Evolutionary conservation across 495 filamentous ascomycete genomes (phyloP).

Genomic region (Tuber calosporum): DNA sequence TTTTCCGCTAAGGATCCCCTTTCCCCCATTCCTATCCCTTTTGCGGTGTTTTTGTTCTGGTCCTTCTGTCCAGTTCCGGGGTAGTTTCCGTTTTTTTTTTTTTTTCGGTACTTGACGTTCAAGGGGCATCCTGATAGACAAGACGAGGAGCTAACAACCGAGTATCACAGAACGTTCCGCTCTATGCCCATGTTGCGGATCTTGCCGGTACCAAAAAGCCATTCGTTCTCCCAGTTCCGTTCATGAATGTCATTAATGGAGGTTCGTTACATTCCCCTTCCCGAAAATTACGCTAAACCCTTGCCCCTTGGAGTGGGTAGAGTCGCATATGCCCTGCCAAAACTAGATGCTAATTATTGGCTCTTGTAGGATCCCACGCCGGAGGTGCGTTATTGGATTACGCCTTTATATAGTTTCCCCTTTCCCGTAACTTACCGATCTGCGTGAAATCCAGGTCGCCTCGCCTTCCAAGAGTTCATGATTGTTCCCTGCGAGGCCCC

Average conservation of each 20-base stretch:
- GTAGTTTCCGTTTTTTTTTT: neutral
- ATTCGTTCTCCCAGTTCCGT: constrained; percentile 96
- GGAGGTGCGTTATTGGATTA: constrained; percentile 50
- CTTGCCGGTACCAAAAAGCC: constrained; percentile 99
- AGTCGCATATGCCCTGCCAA: constrained; percentile 19
- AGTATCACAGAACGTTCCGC: constrained; percentile 62
- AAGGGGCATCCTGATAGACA: neutral
- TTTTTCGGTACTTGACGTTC: neutral
- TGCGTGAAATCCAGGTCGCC: constrained; percentile 50
- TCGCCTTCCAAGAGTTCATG: constrained; percentile 99
- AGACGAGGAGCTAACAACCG: constrained; percentile 24
- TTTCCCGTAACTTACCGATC: constrained; percentile 22
- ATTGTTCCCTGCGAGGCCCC: constrained; percentile 81
- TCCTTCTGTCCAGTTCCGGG: neutral
- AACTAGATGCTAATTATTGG: neutral
- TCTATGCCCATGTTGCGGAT: constrained; percentile 97
- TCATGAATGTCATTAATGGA: constrained; percentile 99
- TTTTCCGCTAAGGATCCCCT: neutral
- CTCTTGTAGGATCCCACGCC: constrained; percentile 65
- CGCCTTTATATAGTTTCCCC: neutral
- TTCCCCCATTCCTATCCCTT: neutral
- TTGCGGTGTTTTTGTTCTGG: neutral
- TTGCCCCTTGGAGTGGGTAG: neutral
- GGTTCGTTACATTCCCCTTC: constrained; percentile 46
- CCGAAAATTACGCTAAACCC: constrained; percentile 12